Base-by-base conservation (phyloP, 495 filamentous ascomycete genomes). In the Collariella sp. region DNA sequence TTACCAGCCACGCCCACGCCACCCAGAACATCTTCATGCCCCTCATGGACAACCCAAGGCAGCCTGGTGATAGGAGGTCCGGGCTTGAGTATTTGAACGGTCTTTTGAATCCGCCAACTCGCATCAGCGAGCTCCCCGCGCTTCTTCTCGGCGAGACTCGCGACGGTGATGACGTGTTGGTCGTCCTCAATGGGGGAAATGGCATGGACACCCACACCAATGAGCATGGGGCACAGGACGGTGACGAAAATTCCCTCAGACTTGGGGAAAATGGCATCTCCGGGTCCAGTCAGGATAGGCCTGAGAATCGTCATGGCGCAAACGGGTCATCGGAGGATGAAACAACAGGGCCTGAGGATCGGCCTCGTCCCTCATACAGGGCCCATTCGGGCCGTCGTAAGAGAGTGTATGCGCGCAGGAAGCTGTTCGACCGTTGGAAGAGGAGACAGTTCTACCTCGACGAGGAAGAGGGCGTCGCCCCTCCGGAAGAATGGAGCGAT, bases 401-500 rank as follows among this genome's bases (percentile, higher is more conserved):
- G 22, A 48, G 53, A 19, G 20, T 42, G 0, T 56, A 62, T n/a
- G 72, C 71, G 4, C 68, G 75, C 19, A 74, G 73, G 45, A 81
- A 78, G 45, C 74, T 87, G 16, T 75, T 84, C 56, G 83, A 91
- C 51, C 80, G 86, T 44, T 88, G 86, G 84, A 79, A 79, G 56
- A 75, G 82, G 46, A 73, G 87, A 47, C 80, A 81, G 24, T 91
- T 91, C 59, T 91, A 91, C 60, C 76, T 86, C 19, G 88, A 91
- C 40, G 86, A 88, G 62, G 87, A 89, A 70, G 87, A 89, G 63
- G 86, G 86, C 11, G 77, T 78, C 6, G 62, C 70, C 10, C 74
- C 79, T 2, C 86, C 86, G 6, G 74, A 77, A n/a, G 83, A 79
- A 23, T 86, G 81, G 67, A 70, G 80, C 34, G 79, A 79, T n/a